These are phyloP conservation scores for Cladosporium austrohemisphaericum DNA, from an alignment of 2,329 filamentous ascomycete genomes.

Conservation along the genomic window DNA sequence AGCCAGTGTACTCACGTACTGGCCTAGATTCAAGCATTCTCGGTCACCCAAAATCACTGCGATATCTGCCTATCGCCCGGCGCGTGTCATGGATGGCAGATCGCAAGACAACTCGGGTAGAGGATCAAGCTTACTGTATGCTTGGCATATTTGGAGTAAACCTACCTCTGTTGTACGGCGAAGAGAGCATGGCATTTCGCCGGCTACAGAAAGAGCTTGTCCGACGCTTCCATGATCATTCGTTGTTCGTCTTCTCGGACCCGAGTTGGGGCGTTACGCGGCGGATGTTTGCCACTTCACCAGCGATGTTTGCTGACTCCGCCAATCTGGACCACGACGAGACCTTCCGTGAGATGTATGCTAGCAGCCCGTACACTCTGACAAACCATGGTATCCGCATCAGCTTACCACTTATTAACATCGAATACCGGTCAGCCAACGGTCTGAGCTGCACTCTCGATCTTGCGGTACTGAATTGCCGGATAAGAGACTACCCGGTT, in stretches of 20 bases:
- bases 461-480: no score
- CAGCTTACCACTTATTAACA: no score
- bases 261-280: no score
- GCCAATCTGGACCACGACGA: no score
- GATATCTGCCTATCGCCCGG: constrained; percentile 2
- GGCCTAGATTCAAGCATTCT: constrained; percentile 2
- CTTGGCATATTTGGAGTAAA: constrained; percentile 43
- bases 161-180: constrained; percentile 43
- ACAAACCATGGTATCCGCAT: no score
- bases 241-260: constrained; percentile 5
- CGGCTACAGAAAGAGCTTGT: constrained; percentile 15
- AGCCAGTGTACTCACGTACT: background rate
- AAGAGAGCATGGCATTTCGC: constrained; percentile 7
- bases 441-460: no score
- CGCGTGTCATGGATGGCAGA: constrained; percentile 15
- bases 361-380: no score
- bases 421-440: no score
- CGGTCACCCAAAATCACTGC: constrained; percentile 7
- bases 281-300: background rate
- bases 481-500: no score
- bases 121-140: constrained; percentile 45
- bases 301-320: background rate
- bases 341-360: no score
- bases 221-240: constrained; percentile 9
- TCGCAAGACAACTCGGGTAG: constrained; percentile 20